Evolutionary conservation across 1,284 basidiomycete genomes (phyloP).

Genomic region (Polyporus tsugae): DNA sequence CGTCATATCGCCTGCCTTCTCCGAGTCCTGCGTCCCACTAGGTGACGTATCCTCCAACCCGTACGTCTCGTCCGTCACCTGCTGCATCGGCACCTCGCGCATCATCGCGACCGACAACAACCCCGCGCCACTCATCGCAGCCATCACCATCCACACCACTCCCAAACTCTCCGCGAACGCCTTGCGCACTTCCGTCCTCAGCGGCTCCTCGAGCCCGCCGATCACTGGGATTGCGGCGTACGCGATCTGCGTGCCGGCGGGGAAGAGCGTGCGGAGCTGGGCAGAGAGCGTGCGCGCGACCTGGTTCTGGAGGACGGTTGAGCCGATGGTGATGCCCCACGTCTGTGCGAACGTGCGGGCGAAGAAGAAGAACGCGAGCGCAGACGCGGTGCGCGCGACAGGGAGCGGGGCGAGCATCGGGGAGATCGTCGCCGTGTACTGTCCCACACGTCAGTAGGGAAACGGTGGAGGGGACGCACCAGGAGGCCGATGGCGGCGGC

Average conservation of each 20-base stretch:
- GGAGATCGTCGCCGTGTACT: slow-evolving; percentile 32
- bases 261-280: slow-evolving; percentile 28
- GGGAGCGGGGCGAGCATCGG: slow-evolving; percentile 47
- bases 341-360: slow-evolving; percentile 42
- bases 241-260: slow-evolving; percentile 35
- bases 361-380: slow-evolving; percentile 48
- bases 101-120: slow-evolving; percentile 20
- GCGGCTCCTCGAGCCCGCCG: slow-evolving; percentile 29
- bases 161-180: slow-evolving; percentile 42
- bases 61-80: slow-evolving; percentile 22
- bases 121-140: slow-evolving; percentile 38
- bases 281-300: slow-evolving; percentile 22
- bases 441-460: neutral
- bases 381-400: slow-evolving; percentile 41
- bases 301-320: slow-evolving; percentile 31
- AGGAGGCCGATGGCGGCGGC: slow-evolving; percentile 22
- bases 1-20: neutral
- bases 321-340: slow-evolving; percentile 31
- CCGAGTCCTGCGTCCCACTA: neutral
- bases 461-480: neutral
- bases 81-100: slow-evolving; percentile 28
- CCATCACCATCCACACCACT: slow-evolving; percentile 41
- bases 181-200: slow-evolving; percentile 37
- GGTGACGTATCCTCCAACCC: neutral
- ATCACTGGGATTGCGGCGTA: slow-evolving; percentile 45